A percentile compares a stretch with the other conserved stretches of the same genome.
phyloP scores from a whole-genome alignment of 257 asterid species.

The Catharanthus roseus region DNA sequence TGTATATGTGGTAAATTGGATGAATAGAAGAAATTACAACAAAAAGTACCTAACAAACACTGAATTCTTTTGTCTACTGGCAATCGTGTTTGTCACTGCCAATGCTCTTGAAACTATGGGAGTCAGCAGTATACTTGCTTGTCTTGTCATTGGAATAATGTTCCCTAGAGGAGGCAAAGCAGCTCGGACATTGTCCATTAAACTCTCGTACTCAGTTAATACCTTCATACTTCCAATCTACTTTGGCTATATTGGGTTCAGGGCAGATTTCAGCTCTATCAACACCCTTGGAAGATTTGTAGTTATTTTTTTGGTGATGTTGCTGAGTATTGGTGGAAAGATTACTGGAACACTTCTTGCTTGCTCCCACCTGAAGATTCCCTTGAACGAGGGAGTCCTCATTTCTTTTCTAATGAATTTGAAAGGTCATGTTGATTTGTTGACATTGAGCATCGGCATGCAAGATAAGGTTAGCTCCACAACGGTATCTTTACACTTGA shows the following conservation, averaged over 20 bases:
- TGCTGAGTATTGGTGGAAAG: conserved; percentile 90
- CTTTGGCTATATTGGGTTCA: conserved; percentile 90
- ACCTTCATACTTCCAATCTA: conserved; percentile 85
- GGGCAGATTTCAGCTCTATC: conserved; percentile 58
- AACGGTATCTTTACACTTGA: background rate
- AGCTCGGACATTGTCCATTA: conserved; percentile 71
- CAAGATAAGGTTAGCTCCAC: conserved; percentile 51
- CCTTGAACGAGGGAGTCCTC: conserved; percentile 84
- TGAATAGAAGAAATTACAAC: conserved; percentile 65
- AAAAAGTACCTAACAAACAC: conserved; percentile 74
- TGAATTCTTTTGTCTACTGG: conserved; percentile 57
- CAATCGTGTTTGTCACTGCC: conserved; percentile 68
- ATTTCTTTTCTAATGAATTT: conserved; percentile 88
- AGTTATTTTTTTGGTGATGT: conserved; percentile 46
- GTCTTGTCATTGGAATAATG: conserved; percentile 74
- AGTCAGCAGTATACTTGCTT: conserved; percentile 72
- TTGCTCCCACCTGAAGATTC: conserved; percentile 72
- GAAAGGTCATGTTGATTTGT: conserved; percentile 90
- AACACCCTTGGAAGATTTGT: conserved; percentile 43
- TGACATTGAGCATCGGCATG: conserved; percentile 54
- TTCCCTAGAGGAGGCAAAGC: conserved; percentile 95
- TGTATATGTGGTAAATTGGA: conserved; percentile 50
- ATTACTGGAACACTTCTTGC: conserved; percentile 80
- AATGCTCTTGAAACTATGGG: conserved; percentile 67
- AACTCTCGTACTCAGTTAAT: conserved; percentile 70